These are phyloP conservation scores for Hypomyces perniciosus DNA, from an alignment of 2,329 filamentous ascomycete genomes.

Conservation along the genomic window DNA sequence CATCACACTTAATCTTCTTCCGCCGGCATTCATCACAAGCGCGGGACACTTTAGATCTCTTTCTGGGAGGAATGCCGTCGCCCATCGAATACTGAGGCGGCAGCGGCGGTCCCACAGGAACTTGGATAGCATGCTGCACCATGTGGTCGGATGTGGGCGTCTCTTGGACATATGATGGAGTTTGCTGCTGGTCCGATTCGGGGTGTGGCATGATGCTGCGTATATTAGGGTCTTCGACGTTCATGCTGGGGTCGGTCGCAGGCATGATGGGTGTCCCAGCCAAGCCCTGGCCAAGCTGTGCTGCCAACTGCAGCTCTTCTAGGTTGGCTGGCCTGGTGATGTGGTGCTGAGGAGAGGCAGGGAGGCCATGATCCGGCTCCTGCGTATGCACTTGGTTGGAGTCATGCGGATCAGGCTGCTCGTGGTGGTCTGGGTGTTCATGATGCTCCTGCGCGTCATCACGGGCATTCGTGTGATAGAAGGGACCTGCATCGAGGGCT, in stretches of 20 bases:
- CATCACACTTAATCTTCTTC: conserved; percentile 88
- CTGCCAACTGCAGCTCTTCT: conserved; percentile 53
- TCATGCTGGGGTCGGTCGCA: conserved; percentile 40
- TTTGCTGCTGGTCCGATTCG: conserved; percentile 32
- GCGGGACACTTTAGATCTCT: conserved; percentile 79
- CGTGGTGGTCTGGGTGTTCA: conserved; percentile 18
- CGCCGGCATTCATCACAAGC: conserved; percentile 85
- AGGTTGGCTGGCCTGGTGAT: conserved; percentile 39
- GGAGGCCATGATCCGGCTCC: conserved; percentile 27
- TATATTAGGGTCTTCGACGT: conserved; percentile 37
- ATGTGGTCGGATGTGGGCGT: conserved; percentile 31
- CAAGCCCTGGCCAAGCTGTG: conserved; percentile 51
- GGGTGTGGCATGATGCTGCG: conserved; percentile 40
- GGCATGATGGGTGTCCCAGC: conserved; percentile 43
- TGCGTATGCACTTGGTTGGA: conserved; percentile 23
- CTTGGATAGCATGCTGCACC: conserved; percentile 30
- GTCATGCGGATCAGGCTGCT: conserved; percentile 23
- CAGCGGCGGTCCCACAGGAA: conserved; percentile 32
- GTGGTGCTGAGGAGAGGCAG: conserved; percentile 36
- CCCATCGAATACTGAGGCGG: conserved; percentile 37
- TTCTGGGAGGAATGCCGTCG: conserved; percentile 61
- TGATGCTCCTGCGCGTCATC: conserved; percentile 28
- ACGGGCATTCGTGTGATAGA: conserved; percentile 36
- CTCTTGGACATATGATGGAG: conserved; percentile 33
- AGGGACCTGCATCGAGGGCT: conserved; percentile 36